Percentiles rank a stretch among this genome's conserved stretches.
Evolutionary conservation across 2,329 filamentous ascomycete species (phyloP).

Genomic region (Monosporascus sp.): DNA sequence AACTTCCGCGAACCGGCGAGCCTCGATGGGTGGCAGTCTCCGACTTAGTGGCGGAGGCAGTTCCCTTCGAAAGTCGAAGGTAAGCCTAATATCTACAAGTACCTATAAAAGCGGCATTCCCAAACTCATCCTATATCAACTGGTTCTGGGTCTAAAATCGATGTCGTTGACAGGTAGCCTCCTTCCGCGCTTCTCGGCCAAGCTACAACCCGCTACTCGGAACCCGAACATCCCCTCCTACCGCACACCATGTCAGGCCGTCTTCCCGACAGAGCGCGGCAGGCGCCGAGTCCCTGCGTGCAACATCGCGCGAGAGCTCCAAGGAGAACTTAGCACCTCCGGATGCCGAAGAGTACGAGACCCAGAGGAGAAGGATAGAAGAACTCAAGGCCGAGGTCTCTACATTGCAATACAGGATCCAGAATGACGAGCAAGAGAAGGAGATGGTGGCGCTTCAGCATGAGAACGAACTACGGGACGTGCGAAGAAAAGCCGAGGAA

Average conservation of each 20-base stretch:
- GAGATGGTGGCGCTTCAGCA: constrained; percentile 74
- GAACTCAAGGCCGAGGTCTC: constrained; percentile 86
- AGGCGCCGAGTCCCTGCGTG: constrained; percentile 33
- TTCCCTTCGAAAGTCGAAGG: constrained; percentile 20
- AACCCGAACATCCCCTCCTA: constrained; percentile 34
- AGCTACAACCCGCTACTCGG: constrained; percentile 56
- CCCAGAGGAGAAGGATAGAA: constrained; percentile 56
- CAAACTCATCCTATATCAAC: neutral
- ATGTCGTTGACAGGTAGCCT: constrained; percentile 30
- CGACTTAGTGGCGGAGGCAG: constrained; percentile 21
- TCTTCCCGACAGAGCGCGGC: constrained; percentile 35
- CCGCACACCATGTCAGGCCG: constrained; percentile 23
- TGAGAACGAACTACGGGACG: constrained; percentile 76
- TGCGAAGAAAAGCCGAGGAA: constrained; percentile 74
- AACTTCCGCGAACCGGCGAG: neutral
- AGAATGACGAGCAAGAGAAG: constrained; percentile 81
- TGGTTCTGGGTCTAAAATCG: neutral
- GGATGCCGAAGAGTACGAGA: constrained; percentile 55
- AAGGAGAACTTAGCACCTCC: constrained; percentile 56
- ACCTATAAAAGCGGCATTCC: neutral
- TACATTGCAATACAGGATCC: constrained; percentile 79
- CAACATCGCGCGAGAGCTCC: constrained; percentile 50
- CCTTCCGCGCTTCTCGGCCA: constrained; percentile 46
- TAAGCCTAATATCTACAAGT: constrained; percentile 11
- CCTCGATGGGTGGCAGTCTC: neutral